Evolutionary conservation across 768 basidiomycete species (phyloP).

Genomic region (Tylopilus intermedius): DNA sequence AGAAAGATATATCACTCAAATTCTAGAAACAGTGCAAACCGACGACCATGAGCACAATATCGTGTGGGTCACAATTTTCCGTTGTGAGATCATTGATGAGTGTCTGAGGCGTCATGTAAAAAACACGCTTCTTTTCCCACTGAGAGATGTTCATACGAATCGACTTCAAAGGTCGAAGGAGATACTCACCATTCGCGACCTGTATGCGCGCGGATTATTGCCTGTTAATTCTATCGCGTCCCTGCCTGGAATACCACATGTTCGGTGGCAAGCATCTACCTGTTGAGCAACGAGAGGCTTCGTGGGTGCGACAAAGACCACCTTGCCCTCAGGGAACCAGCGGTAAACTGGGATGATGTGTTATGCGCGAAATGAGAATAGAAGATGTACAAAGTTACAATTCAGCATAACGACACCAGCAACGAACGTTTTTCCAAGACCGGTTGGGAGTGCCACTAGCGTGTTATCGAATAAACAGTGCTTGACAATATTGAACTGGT

Average conservation of each 20-base stretch:
- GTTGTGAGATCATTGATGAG: slow-evolving; percentile 78
- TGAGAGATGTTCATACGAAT: slow-evolving; percentile 23
- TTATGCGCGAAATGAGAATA: slow-evolving; percentile 2
- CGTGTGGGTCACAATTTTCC: slow-evolving; percentile 68
- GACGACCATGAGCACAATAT: slow-evolving; percentile 84
- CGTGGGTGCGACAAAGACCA: slow-evolving; percentile 93
- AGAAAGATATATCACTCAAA: not conserved
- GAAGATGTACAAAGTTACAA: slow-evolving; percentile 44
- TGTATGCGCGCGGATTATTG: slow-evolving; percentile 46
- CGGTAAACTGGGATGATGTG: slow-evolving; percentile 59
- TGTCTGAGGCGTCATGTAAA: slow-evolving; percentile 97
- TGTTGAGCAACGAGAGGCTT: slow-evolving; percentile 96
- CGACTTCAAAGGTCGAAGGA: not conserved
- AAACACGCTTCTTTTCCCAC: slow-evolving; percentile 82
- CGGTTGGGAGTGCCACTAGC: slow-evolving; percentile 90
- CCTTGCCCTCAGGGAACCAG: slow-evolving; percentile 89
- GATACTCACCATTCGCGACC: slow-evolving; percentile 57
- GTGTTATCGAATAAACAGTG: slow-evolving; percentile 87
- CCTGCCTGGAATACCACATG: slow-evolving; percentile 85
- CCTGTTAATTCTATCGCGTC: slow-evolving; percentile 89
- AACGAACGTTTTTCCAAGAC: slow-evolving; percentile 96
- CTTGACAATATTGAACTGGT: slow-evolving; percentile 90
- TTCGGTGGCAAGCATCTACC: slow-evolving; percentile 85
- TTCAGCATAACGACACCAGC: slow-evolving; percentile 96
- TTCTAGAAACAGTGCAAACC: slow-evolving; percentile 42